phyloP scores from a whole-genome alignment of 1,284 basidiomycete species.

The Boletus coffeatus region DNA sequence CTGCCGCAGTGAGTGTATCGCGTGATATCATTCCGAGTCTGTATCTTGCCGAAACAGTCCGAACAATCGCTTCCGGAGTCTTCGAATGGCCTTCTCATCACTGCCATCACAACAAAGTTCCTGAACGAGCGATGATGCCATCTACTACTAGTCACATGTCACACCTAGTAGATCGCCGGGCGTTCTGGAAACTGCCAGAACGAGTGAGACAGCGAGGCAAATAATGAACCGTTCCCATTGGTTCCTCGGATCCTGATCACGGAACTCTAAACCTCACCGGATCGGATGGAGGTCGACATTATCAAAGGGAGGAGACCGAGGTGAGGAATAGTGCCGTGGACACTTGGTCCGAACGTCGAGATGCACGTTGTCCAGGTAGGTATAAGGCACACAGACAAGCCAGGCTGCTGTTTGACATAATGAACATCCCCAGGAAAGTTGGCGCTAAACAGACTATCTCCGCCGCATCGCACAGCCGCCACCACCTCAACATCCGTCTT shows the following conservation, averaged over 20 bases:
- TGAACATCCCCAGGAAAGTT: neutral
- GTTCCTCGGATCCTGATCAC: neutral
- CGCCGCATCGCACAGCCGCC: neutral
- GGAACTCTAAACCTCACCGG: neutral
- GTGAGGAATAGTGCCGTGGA: neutral
- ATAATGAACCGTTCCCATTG: neutral
- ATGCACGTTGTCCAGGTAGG: neutral
- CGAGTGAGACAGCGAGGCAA: neutral
- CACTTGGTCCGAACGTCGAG: neutral
- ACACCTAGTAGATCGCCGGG: too few species aligned
- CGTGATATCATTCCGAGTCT: too few species aligned
- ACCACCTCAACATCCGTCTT: neutral
- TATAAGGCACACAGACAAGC: slow-evolving; percentile 16
- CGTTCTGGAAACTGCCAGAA: too few species aligned
- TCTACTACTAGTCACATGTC: too few species aligned
- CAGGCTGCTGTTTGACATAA: neutral
- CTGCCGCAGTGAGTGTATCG: too few species aligned
- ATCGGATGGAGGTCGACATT: neutral
- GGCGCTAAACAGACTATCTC: neutral
- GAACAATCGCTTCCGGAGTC: too few species aligned
- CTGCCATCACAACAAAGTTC: too few species aligned
- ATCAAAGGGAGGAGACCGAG: neutral
- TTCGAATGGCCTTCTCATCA: too few species aligned
- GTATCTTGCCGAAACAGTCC: too few species aligned
- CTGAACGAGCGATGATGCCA: too few species aligned